Conservation (phyloP, 371 early-diverging fungal genomes). For the Mortierella polycephala region DNA sequence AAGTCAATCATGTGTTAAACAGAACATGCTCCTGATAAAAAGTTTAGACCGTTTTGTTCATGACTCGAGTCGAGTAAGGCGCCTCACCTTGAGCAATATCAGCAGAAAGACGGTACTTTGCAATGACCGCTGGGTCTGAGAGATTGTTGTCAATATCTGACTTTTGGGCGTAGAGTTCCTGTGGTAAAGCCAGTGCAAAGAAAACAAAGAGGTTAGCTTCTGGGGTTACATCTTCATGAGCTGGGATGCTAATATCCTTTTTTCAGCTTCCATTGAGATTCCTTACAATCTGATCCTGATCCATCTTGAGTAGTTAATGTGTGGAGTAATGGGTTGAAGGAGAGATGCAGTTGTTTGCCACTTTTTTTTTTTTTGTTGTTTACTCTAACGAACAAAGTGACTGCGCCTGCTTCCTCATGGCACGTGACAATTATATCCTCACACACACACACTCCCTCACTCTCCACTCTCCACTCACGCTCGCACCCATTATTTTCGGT, state of each 20-base stretch:
- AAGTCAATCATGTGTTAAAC: background rate
- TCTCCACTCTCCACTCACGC: background rate
- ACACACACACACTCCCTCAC: background rate
- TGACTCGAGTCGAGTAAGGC: too few species aligned
- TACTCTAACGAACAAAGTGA: background rate
- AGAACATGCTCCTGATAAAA: background rate
- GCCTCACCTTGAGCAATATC: slow-evolving; percentile 79
- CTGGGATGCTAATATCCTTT: background rate
- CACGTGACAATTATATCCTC: background rate
- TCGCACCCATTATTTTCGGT: background rate
- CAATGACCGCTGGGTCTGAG: slow-evolving; percentile 69
- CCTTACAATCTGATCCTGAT: slow-evolving; percentile 49
- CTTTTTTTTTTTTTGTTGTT: slow-evolving; percentile 9
- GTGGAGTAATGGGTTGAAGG: slow-evolving; percentile 2
- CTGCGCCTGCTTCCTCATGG: background rate
- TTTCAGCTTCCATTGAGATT: background rate
- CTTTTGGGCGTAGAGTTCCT: slow-evolving; percentile 57
- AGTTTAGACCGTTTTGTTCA: background rate
- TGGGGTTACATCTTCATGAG: background rate
- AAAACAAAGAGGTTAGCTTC: background rate
- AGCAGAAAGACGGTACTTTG: slow-evolving; percentile 86
- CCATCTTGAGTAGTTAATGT: slow-evolving; percentile 21
- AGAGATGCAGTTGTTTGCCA: background rate
- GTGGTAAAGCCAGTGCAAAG: background rate
- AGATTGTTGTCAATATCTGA: slow-evolving; percentile 75